A percentile compares a stretch with the other conserved stretches of the same genome.
Evolutionary conservation across 169 alveolate genomes (phyloP).

Genomic region (Babesia caballi): DNA sequence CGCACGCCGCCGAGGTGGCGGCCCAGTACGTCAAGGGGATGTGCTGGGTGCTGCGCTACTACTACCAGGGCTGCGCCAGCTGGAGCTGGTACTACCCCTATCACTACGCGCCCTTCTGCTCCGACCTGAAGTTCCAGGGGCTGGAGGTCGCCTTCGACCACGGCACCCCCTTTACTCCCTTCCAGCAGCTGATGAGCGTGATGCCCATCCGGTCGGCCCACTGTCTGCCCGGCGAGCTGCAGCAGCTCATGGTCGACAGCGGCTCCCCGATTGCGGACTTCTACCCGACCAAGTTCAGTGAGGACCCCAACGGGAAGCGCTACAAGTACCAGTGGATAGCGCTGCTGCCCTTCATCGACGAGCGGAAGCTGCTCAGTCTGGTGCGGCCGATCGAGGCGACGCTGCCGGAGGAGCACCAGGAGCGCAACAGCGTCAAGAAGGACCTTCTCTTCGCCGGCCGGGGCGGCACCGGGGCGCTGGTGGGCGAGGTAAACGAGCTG

Average conservation of each 20-base stretch:
- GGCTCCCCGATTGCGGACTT: conserved; percentile 76
- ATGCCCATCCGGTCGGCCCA: conserved; percentile 94
- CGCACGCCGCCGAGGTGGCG: conserved; percentile 59
- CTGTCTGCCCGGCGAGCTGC: conserved; percentile 86
- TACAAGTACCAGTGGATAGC: conserved; percentile 85
- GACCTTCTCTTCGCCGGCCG: conserved; percentile 21
- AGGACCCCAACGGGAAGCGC: conserved; percentile 83
- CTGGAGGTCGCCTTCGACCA: conserved; percentile 71
- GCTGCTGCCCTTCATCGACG: conserved; percentile 84
- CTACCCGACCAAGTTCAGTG: conserved; percentile 77
- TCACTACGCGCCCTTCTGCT: conserved; percentile 98
- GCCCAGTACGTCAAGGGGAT: conserved; percentile 91
- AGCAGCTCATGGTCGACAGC: conserved; percentile 69
- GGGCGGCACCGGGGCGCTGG: background rate
- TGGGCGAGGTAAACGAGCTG: background rate
- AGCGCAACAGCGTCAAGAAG: conserved; percentile 67
- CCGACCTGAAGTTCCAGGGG: conserved; percentile 85
- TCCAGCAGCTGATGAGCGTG: conserved; percentile 94
- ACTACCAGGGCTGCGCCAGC: conserved; percentile 91
- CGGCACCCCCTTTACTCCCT: conserved; percentile 93
- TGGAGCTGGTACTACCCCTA: conserved; percentile 99
- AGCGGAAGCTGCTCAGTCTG: conserved; percentile 62
- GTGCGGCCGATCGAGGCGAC: conserved; percentile 74
- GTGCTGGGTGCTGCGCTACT: conserved; percentile 91
- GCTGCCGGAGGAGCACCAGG: conserved; percentile 64